A percentile compares a stretch with the other conserved stretches of the same genome.
phyloP scores from a whole-genome alignment of 208 protist genomes.

The Trypanosoma lewisi region DNA sequence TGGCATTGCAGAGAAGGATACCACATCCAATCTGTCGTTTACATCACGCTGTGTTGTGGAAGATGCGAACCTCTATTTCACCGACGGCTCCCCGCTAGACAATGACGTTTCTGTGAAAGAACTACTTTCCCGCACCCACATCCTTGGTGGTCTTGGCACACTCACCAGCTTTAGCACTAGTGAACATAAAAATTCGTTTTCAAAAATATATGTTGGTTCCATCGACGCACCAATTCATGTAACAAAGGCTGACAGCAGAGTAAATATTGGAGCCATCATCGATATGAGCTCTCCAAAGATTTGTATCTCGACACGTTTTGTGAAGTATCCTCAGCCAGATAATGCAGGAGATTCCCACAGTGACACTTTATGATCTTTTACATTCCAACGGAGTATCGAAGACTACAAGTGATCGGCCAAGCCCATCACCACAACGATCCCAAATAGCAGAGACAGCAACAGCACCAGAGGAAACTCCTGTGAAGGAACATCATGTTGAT shows the following conservation, averaged over 20 bases:
- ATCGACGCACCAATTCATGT: conserved; percentile 70
- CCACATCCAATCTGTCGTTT: conserved; percentile 23
- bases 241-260: conserved; percentile 24
- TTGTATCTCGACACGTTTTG: conserved; percentile 55
- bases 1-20: neutral
- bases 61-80: conserved; percentile 66
- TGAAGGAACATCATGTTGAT: conserved; percentile 4
- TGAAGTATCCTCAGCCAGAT: conserved; percentile 70
- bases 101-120: conserved; percentile 6
- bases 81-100: conserved; percentile 50
- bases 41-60: conserved; percentile 46
- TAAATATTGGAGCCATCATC: conserved; percentile 46
- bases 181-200: conserved; percentile 34
- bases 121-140: conserved; percentile 36
- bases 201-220: conserved; percentile 40
- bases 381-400: neutral
- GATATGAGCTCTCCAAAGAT: conserved; percentile 70
- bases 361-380: conserved; percentile 4
- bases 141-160: conserved; percentile 72
- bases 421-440: neutral
- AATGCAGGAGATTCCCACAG: conserved; percentile 35
- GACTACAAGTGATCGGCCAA: neutral
- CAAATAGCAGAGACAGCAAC: neutral
- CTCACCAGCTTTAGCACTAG: conserved; percentile 32
- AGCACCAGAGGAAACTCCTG: neutral